Conservation (phyloP, 2,329 filamentous ascomycete genomes). For the Arachnopeziza araneosa region DNA sequence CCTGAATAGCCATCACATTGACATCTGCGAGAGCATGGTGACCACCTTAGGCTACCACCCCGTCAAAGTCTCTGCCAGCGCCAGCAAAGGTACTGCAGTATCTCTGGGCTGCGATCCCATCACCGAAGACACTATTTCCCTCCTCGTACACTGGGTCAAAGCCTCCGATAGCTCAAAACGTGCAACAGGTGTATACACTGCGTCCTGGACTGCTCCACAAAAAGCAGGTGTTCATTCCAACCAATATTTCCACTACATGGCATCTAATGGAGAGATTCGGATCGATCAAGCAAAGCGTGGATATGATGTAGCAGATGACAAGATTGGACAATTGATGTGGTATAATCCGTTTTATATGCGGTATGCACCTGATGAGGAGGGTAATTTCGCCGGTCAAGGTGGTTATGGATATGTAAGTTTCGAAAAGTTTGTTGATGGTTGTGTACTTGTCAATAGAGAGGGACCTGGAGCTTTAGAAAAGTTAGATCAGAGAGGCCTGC, state of each 20-base stretch:
- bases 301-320: constrained; percentile 89
- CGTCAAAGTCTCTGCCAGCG: constrained; percentile 71
- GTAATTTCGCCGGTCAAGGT: constrained; percentile 85
- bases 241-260: constrained; percentile 96
- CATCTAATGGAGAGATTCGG: constrained; percentile 73
- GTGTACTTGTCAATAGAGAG: constrained; percentile 70
- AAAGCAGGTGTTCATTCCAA: constrained; percentile 93
- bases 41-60: constrained; percentile 66
- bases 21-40: constrained; percentile 90
- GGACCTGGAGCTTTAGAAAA: constrained; percentile 66
- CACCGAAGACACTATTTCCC: constrained; percentile 90
- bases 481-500: constrained; percentile 73
- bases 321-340: constrained; percentile 66
- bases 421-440: constrained; percentile 92
- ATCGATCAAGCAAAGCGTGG: constrained; percentile 92
- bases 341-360: constrained; percentile 96
- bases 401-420: constrained; percentile 93
- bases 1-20: constrained; percentile 90
- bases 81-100: constrained; percentile 72
- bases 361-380: constrained; percentile 89
- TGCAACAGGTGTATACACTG: constrained; percentile 86
- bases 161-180: constrained; percentile 61
- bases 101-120: constrained; percentile 70
- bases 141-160: constrained; percentile 84
- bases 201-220: constrained; percentile 90